Evolutionary conservation across 495 filamentous ascomycete species (phyloP).

Genomic region (Daldinia concentrica): DNA sequence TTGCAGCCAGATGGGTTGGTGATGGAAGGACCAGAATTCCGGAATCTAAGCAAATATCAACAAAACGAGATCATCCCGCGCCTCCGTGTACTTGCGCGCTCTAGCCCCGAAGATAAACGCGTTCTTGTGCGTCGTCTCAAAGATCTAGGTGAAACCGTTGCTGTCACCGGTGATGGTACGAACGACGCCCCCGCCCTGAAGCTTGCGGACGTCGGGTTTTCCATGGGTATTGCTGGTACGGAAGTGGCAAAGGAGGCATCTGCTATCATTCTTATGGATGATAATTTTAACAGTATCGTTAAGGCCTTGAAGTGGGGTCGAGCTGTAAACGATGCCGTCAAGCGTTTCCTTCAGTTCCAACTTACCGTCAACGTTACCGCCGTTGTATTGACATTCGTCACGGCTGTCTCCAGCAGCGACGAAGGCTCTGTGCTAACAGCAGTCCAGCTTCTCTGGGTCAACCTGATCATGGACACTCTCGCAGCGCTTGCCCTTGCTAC

Average conservation of each 20-base stretch:
- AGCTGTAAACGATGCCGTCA: conserved; percentile 88
- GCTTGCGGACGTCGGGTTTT: conserved; percentile 88
- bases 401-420: conserved; percentile 73
- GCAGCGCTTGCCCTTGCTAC: conserved; percentile 87
- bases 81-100: conserved; percentile 85
- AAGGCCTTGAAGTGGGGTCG: conserved; percentile 92
- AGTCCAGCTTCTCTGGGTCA: conserved; percentile 91
- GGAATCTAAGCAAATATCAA: conserved; percentile 73
- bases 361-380: conserved; percentile 92
- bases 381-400: conserved; percentile 82
- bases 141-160: conserved; percentile 79
- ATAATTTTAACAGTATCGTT: conserved; percentile 88
- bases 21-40: conserved; percentile 87
- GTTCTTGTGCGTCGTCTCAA: conserved; percentile 80
- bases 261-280: conserved; percentile 90
- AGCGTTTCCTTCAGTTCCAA: conserved; percentile 92
- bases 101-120: conserved; percentile 88
- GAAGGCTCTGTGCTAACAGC: conserved; percentile 80
- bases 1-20: conserved; percentile 75
- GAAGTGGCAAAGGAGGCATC: conserved; percentile 96
- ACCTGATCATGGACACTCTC: conserved; percentile 94
- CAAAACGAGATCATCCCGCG: conserved; percentile 77
- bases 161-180: conserved; percentile 88
- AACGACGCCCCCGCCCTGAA: conserved; percentile 90
- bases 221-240: conserved; percentile 90